Conservation (phyloP, 2,329 filamentous ascomycete genomes). For the Aspergillus chevalieri region DNA sequence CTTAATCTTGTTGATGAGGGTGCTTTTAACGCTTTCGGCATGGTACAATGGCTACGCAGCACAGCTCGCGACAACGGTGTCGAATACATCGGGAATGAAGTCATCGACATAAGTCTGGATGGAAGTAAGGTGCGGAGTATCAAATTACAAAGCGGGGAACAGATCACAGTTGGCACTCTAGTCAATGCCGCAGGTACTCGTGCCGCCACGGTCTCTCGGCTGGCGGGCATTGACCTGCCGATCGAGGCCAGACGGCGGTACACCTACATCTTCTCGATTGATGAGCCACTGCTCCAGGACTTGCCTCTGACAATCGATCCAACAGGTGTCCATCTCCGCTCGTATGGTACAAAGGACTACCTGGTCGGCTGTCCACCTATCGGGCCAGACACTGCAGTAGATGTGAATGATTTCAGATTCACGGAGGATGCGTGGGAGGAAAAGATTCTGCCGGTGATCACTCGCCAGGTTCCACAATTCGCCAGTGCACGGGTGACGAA, state of each 20-base stretch:
- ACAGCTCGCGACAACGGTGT: slow-evolving; percentile 2
- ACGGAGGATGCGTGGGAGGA: slow-evolving; percentile 9
- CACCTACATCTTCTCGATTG: slow-evolving; percentile 11
- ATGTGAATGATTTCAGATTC: slow-evolving; percentile 12
- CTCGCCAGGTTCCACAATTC: slow-evolving; percentile 9
- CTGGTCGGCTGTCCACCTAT: slow-evolving; percentile 13
- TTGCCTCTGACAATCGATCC: slow-evolving; percentile 13
- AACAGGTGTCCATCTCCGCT: slow-evolving; percentile 10
- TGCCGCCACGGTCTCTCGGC: background rate
- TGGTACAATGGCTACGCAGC: slow-evolving; percentile 8
- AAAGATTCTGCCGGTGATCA: slow-evolving; percentile 11
- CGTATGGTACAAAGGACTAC: slow-evolving; percentile 9
- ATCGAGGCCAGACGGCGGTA: slow-evolving; percentile 12
- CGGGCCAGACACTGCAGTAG: slow-evolving; percentile 10
- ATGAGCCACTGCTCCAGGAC: slow-evolving; percentile 9
- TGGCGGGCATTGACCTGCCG: slow-evolving; percentile 3
- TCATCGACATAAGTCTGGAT: background rate
- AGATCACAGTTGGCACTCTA: background rate
- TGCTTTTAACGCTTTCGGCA: slow-evolving; percentile 9
- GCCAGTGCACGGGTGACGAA: slow-evolving; percentile 6
- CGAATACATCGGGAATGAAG: slow-evolving; percentile 4
- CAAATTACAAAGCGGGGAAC: background rate
- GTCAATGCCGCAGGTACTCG: too few relatives aligned
- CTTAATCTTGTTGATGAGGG: slow-evolving; percentile 11
- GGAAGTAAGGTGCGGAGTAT: background rate